These are phyloP conservation scores for Globisporangium spinosum DNA, from an alignment of 352 stramenopile species.

Conservation along the genomic window DNA sequence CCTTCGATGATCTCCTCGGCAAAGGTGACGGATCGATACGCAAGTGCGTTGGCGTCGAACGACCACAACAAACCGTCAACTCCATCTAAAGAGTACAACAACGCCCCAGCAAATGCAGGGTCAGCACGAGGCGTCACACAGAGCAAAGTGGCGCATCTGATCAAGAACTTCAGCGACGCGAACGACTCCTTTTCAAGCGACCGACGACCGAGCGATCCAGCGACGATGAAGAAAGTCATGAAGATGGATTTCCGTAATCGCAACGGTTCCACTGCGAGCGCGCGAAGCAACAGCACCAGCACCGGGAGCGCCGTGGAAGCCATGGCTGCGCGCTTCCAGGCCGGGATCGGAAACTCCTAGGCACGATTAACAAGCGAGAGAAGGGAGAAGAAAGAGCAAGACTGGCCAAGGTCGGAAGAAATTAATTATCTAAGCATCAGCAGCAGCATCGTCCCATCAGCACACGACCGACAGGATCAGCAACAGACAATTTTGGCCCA, in stretches of 20 bases:
- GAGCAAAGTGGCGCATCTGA: constrained; percentile 61
- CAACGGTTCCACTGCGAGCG: constrained; percentile 33
- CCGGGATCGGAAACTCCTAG: constrained; percentile 4
- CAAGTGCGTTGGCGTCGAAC: constrained; percentile 31
- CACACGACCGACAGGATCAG: neutral
- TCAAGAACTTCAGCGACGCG: constrained; percentile 60
- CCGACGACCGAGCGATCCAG: constrained; percentile 18
- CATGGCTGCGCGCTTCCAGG: constrained; percentile 21
- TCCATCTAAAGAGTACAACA: constrained; percentile 11
- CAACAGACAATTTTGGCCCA: constrained; percentile 3
- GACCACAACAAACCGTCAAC: constrained; percentile 1
- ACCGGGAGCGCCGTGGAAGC: constrained; percentile 17
- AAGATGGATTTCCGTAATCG: constrained; percentile 42
- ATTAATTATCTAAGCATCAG: constrained; percentile 12
- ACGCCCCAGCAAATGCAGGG: constrained; percentile 11
- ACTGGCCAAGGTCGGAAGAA: constrained; percentile 1
- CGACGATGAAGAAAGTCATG: constrained; percentile 25
- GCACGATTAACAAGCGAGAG: neutral
- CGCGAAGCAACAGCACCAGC: constrained; percentile 8
- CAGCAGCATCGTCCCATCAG: constrained; percentile 1
- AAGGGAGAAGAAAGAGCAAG: neutral
- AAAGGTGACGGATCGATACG: constrained; percentile 52
- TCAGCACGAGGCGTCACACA: constrained; percentile 12
- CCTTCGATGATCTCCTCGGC: constrained; percentile 2
- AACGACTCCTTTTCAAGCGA: constrained; percentile 14